Conservation (phyloP, 139 green algal species). For the Tetradesmus obliquus region DNA sequence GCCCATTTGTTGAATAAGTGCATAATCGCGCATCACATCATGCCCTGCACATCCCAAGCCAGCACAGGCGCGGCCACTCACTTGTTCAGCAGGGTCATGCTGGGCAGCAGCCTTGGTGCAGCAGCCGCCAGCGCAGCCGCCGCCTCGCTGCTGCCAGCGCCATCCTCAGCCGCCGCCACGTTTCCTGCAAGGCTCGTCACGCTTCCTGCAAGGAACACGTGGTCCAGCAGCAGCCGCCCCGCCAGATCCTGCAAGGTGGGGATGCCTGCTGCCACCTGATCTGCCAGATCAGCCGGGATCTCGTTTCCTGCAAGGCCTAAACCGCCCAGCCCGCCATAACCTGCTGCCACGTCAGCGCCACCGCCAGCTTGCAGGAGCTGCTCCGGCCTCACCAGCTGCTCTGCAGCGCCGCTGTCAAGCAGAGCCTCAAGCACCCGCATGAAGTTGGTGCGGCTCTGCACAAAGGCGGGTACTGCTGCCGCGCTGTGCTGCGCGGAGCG, state of each 20-base stretch:
- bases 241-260: slow-evolving; percentile 24
- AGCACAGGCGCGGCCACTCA: not conserved
- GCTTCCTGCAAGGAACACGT: slow-evolving; percentile 10
- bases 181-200: not conserved
- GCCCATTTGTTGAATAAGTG: too few relatives aligned
- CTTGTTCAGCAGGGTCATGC: not conserved
- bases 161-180: slow-evolving; percentile 1
- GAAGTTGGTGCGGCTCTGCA: not conserved
- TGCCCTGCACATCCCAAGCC: not conserved
- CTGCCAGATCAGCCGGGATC: not conserved
- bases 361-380: not conserved
- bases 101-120: not conserved
- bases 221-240: slow-evolving; percentile 16
- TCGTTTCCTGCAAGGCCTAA: not conserved
- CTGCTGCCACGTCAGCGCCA: not conserved
- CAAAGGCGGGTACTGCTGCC: not conserved
- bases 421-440: slow-evolving; percentile 7
- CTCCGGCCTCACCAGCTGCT: slow-evolving; percentile 9
- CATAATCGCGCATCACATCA: not conserved
- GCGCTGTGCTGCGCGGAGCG: not conserved
- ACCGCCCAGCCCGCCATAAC: not conserved
- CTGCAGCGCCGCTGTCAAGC: slow-evolving; percentile 17
- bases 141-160: not conserved
- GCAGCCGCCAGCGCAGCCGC: not conserved
- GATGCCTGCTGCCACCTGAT: slow-evolving; percentile 21